phyloP scores from a whole-genome alignment of 345 rosid genomes.

The Ailanthus altissimus region DNA sequence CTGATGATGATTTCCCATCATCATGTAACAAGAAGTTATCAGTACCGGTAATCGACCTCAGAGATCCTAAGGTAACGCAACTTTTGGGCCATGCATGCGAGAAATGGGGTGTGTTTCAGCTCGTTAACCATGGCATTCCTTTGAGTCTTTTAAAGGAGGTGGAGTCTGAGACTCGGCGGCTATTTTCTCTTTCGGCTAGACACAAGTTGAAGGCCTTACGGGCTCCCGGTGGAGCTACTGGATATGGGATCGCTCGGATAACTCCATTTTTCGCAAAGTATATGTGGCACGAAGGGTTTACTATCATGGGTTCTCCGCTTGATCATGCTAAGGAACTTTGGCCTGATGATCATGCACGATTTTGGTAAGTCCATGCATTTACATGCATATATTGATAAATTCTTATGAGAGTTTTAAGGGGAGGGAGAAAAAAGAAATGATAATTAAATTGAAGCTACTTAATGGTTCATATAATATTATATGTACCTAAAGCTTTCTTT shows the following conservation, averaged over 20 bases:
- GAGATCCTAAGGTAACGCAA: conserved; percentile 39
- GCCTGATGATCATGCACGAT: conserved; percentile 53
- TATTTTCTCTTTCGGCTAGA: conserved; percentile 62
- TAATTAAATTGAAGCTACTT: neutral
- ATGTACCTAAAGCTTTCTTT: no score
- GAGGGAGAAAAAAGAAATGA: neutral
- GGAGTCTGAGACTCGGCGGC: conserved; percentile 50
- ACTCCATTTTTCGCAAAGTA: conserved; percentile 62
- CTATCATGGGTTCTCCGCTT: conserved; percentile 63
- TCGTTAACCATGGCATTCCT: conserved; percentile 62
- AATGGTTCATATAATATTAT: neutral
- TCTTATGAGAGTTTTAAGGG: neutral
- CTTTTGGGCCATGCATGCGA: conserved; percentile 57
- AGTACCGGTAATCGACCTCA: conserved; percentile 61
- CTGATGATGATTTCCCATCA: conserved; percentile 34
- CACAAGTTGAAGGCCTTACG: conserved; percentile 64
- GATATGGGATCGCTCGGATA: conserved; percentile 76
- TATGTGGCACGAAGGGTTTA: conserved; percentile 98
- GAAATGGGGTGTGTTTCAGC: conserved; percentile 76
- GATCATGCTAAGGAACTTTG: conserved; percentile 70
- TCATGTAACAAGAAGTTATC: conserved; percentile 15
- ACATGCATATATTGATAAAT: conserved; percentile 29
- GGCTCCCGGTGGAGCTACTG: conserved; percentile 50
- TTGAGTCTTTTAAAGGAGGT: conserved; percentile 42
- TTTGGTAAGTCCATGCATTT: conserved; percentile 61